Percentiles rank a stretch among this genome's conserved stretches.
These are phyloP conservation scores for Diaporthe helianthi DNA, from an alignment of 2,329 filamentous ascomycete genomes.

Conservation along the genomic window DNA sequence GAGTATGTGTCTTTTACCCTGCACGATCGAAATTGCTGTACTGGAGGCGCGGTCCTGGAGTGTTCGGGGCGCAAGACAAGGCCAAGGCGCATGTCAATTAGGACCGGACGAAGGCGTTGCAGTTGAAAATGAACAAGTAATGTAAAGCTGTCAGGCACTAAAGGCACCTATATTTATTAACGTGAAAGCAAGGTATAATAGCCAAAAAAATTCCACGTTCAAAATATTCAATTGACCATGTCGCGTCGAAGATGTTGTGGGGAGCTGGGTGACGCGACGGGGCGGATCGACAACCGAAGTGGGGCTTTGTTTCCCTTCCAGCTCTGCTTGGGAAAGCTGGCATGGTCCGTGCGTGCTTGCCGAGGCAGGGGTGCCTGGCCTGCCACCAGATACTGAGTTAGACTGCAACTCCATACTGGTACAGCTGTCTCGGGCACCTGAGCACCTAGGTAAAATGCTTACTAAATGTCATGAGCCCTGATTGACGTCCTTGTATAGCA, in stretches of 20 bases:
- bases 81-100: neutral
- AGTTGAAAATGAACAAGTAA: neutral
- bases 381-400: too few relatives aligned
- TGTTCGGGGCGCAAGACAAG: conserved; percentile 4
- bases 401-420: neutral
- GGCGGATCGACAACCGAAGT: neutral
- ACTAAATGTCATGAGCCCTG: too few relatives aligned
- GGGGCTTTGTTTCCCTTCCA: conserved; percentile 19
- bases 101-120: neutral
- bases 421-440: too few relatives aligned
- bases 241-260: conserved; percentile 20
- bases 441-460: too few relatives aligned
- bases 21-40: neutral
- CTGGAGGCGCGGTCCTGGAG: neutral
- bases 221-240: conserved; percentile 10
- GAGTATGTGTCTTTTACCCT: neutral
- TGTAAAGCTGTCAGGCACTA: neutral
- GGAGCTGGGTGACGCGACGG: conserved; percentile 9
- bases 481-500: too few relatives aligned
- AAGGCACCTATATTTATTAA: neutral
- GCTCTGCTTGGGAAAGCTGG: neutral
- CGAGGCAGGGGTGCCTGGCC: neutral
- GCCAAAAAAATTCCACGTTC: neutral
- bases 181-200: neutral
- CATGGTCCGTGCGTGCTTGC: neutral